These are phyloP conservation scores for Hibiscus trionum DNA, from an alignment of 345 rosid species.

Conservation along the genomic window DNA sequence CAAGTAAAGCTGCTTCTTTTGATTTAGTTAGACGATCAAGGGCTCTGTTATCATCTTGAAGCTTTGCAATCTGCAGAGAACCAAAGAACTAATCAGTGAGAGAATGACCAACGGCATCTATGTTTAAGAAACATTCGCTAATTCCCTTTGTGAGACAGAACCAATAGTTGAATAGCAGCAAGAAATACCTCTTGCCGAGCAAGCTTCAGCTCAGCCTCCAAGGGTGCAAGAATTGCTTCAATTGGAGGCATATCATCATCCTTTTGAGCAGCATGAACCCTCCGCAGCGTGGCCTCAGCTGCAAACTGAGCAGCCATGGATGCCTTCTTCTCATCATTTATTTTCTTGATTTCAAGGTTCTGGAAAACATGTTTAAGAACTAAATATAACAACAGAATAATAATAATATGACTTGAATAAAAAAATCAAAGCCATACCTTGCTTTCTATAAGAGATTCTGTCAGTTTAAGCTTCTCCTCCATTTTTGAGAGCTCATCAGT, in stretches of 20 bases:
- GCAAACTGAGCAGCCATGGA: conserved; percentile 99
- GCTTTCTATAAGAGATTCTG: conserved; percentile 75
- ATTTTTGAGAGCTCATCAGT: conserved; percentile 77
- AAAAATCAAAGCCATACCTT: conserved; percentile 41
- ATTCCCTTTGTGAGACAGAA: conserved; percentile 1
- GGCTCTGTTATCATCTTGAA: conserved; percentile 95
- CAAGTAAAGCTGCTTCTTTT: conserved; percentile 91
- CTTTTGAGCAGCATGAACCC: conserved; percentile 99
- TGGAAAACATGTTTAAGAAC: conserved; percentile 23
- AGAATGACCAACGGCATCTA: neutral
- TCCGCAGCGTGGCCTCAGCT: conserved; percentile 97
- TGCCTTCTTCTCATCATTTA: conserved; percentile 95
- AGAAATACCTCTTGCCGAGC: conserved; percentile 61
- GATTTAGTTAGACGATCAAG: conserved; percentile 91
- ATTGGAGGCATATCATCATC: conserved; percentile 99
- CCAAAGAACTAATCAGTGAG: conserved; percentile 11
- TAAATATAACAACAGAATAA: conserved; percentile 9
- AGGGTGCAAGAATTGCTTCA: conserved; percentile 97
- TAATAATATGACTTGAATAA: neutral
- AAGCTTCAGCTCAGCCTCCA: conserved; percentile 95
- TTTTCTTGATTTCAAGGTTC: conserved; percentile 95
- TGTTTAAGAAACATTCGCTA: neutral
- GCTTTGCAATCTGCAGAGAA: conserved; percentile 63
- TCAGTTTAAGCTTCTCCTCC: conserved; percentile 73
- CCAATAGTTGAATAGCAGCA: neutral